Conservation (phyloP, 2,329 filamentous ascomycete genomes). For the Claviceps purpurea region DNA sequence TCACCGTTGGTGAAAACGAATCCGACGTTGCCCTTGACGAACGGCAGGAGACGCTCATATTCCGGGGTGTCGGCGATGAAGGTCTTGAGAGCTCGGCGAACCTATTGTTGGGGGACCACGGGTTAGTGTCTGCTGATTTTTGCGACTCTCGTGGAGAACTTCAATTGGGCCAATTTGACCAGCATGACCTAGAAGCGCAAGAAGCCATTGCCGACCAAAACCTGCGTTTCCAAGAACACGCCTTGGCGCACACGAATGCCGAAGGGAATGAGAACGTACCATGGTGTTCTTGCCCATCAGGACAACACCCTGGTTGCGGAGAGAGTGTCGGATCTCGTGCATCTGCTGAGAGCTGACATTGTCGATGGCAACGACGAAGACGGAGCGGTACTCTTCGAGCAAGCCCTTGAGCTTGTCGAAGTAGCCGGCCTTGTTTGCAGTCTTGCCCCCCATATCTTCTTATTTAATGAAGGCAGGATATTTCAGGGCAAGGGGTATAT, state of each 20-base stretch:
- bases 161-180: neutral
- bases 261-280: constrained; percentile 38
- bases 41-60: constrained; percentile 94
- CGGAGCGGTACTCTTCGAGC: constrained; percentile 89
- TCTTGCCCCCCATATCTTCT: constrained; percentile 99
- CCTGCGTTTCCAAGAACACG: too few relatives aligned
- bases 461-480: constrained; percentile 83
- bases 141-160: neutral
- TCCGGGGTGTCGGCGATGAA: constrained; percentile 84
- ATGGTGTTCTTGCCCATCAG: constrained; percentile 99
- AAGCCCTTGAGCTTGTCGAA: constrained; percentile 99
- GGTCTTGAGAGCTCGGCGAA: constrained; percentile 93
- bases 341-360: constrained; percentile 99
- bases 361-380: constrained; percentile 96
- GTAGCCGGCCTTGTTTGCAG: constrained; percentile 85
- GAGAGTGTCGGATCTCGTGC: constrained; percentile 95
- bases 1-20: constrained; percentile 99
- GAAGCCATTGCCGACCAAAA: neutral
- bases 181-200: neutral
- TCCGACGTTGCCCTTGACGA: constrained; percentile 94
- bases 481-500: constrained; percentile 66
- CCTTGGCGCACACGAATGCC: neutral
- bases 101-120: constrained; percentile 30
- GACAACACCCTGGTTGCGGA: constrained; percentile 85
- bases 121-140: neutral